Evolutionary conservation across 140 eudicot species (phyloP).

Genomic region (Cichorium intybus): DNA sequence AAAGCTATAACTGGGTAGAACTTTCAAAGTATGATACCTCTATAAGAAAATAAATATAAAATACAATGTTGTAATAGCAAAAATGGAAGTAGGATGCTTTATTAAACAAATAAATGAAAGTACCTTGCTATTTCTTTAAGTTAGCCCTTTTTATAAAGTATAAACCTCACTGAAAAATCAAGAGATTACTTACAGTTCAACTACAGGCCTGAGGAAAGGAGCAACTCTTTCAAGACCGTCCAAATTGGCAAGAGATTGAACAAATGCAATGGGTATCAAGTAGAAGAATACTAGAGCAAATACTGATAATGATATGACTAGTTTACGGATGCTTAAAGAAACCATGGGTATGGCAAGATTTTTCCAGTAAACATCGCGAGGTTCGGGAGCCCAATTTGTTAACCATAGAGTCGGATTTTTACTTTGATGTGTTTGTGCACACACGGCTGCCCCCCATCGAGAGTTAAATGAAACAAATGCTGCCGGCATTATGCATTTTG

Average conservation of each 20-base stretch:
- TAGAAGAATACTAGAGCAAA: constrained; percentile 91
- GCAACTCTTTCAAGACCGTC: constrained; percentile 90
- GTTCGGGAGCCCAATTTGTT: constrained; percentile 99
- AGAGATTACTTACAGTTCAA: constrained; percentile 66
- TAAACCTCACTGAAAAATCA: neutral
- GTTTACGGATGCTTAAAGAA: constrained; percentile 79
- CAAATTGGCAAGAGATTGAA: constrained; percentile 94
- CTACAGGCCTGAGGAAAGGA: constrained; percentile 84
- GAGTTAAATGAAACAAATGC: constrained; percentile 93
- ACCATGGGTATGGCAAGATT: constrained; percentile 88
- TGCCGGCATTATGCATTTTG: constrained; percentile 66
- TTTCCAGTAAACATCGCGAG: constrained; percentile 91
- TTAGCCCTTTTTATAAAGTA: neutral
- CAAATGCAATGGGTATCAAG: constrained; percentile 98
- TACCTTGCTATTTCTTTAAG: neutral
- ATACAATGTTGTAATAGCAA: too few species aligned
- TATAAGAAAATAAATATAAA: too few species aligned
- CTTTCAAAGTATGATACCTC: too few species aligned
- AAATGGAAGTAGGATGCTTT: too few species aligned
- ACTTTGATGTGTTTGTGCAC: constrained; percentile 99
- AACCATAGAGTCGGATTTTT: constrained; percentile 92
- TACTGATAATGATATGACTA: constrained; percentile 62
- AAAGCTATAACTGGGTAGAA: too few species aligned
- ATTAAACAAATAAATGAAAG: neutral
- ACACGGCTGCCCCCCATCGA: constrained; percentile 94